Evolutionary conservation across 225 moss, liverwort and hornwort species (phyloP).

Genomic region (Straminergon stramineum): DNA sequence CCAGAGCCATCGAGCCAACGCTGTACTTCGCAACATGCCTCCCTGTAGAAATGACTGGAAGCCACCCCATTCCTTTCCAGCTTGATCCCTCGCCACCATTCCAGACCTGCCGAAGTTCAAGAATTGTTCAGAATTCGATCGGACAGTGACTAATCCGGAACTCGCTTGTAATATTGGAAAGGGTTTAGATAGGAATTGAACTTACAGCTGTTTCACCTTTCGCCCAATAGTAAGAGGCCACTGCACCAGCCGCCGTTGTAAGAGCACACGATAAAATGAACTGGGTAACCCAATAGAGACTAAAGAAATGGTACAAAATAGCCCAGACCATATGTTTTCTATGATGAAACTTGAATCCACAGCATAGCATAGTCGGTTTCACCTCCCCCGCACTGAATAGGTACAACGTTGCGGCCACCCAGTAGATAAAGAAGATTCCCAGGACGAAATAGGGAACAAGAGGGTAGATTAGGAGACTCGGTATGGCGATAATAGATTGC

Average conservation of each 20-base stretch:
- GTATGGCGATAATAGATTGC: conserved; percentile 66
- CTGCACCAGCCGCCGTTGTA: conserved; percentile 36
- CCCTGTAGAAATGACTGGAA: conserved; percentile 67
- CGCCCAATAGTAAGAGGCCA: conserved; percentile 40
- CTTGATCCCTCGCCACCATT: conserved; percentile 33
- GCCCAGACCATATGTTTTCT: conserved; percentile 42
- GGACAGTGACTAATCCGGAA: too few species aligned
- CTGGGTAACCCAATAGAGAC: conserved; percentile 36
- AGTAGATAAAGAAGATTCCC: conserved; percentile 46
- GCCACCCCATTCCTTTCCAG: conserved; percentile 56
- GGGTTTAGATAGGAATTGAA: not conserved
- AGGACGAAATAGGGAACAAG: conserved; percentile 51
- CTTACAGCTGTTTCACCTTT: conserved; percentile 57
- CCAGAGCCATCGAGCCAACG: conserved; percentile 77
- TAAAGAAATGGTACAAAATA: conserved; percentile 42
- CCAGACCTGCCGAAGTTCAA: conserved; percentile 12
- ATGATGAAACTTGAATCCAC: conserved; percentile 41
- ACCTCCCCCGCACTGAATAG: conserved; percentile 76
- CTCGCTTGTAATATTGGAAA: rapidly evolving
- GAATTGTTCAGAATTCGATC: not conserved
- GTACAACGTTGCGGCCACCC: conserved; percentile 60
- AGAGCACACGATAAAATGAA: conserved; percentile 23
- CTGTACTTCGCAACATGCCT: conserved; percentile 58
- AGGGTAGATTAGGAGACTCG: conserved; percentile 75
- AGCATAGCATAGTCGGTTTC: conserved; percentile 18